A percentile compares a stretch with the other conserved stretches of the same genome.
These are phyloP conservation scores for Sclerotinia sclerotiorum DNA, from an alignment of 2,329 filamentous ascomycete species.

Conservation along the genomic window DNA sequence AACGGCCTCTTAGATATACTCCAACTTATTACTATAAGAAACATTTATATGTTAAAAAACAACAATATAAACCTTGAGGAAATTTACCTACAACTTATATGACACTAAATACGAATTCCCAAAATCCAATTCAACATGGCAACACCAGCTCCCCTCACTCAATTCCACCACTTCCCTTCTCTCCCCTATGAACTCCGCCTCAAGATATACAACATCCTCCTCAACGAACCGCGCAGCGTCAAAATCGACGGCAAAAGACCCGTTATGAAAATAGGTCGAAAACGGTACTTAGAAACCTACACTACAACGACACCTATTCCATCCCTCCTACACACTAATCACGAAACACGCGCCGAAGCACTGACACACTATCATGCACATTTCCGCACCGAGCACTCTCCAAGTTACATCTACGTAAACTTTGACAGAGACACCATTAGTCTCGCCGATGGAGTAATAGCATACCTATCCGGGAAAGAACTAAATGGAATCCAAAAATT, in stretches of 20 bases:
- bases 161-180: slow-evolving; percentile 35
- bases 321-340: slow-evolving; percentile 35
- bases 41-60: background rate
- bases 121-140: background rate
- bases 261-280: background rate
- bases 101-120: background rate
- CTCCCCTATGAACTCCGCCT: slow-evolving; percentile 37
- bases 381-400: slow-evolving; percentile 24
- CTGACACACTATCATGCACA: slow-evolving; percentile 28
- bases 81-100: too few species aligned
- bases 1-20: background rate
- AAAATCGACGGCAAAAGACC: slow-evolving; percentile 30
- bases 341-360: slow-evolving; percentile 38
- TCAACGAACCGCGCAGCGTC: slow-evolving; percentile 29
- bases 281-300: slow-evolving; percentile 27
- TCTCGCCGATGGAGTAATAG: slow-evolving; percentile 29
- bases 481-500: slow-evolving; percentile 27
- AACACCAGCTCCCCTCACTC: slow-evolving; percentile 14
- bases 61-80: background rate
- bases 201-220: slow-evolving; percentile 33
- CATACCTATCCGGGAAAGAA: slow-evolving; percentile 29
- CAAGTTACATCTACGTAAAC: slow-evolving; percentile 30
- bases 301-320: slow-evolving; percentile 33
- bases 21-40: background rate
- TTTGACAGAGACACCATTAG: slow-evolving; percentile 31